Percentiles rank a stretch among this genome's conserved stretches.
Evolutionary conservation across 805 yeast species (phyloP).

Genomic region (Kazachstania martiniae): DNA sequence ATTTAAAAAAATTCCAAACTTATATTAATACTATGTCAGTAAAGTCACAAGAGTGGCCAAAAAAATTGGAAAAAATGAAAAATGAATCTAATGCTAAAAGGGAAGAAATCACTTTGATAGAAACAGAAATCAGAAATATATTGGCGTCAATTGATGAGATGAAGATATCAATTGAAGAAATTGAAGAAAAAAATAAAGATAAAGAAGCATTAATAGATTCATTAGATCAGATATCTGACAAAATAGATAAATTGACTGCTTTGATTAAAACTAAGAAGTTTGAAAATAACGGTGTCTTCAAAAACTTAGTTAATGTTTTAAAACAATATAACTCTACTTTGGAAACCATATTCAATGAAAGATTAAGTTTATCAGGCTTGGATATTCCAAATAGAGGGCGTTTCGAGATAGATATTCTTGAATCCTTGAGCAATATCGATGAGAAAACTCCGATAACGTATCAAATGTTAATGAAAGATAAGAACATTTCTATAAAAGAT

Average conservation of each 20-base stretch:
- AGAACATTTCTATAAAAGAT: constrained; percentile 10
- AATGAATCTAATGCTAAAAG: constrained; percentile 36
- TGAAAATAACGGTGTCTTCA: constrained; percentile 39
- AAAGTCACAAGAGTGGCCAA: constrained; percentile 56
- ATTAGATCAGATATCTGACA: constrained; percentile 36
- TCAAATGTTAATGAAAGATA: constrained; percentile 6
- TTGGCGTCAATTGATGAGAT: constrained; percentile 37
- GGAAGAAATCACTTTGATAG: constrained; percentile 32
- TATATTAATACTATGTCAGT: constrained; percentile 57
- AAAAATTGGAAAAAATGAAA: constrained; percentile 44
- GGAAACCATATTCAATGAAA: constrained; percentile 23
- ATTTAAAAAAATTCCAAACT: constrained; percentile 57
- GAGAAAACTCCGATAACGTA: constrained; percentile 8
- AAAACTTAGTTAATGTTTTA: constrained; percentile 40
- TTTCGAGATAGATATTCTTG: constrained; percentile 31
- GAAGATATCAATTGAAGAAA: constrained; percentile 51
- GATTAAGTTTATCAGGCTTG: constrained; percentile 7
- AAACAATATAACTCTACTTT: constrained; percentile 50
- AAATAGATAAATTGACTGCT: constrained; percentile 38
- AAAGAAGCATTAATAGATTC: constrained; percentile 46
- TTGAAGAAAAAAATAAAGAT: constrained; percentile 53
- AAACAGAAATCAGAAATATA: constrained; percentile 32
- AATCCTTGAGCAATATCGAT: constrained; percentile 5
- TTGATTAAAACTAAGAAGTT: constrained; percentile 38
- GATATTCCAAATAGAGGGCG: constrained; percentile 18